phyloP scores from a whole-genome alignment of 179 eudicot species.

The Pouteria campechiana region DNA sequence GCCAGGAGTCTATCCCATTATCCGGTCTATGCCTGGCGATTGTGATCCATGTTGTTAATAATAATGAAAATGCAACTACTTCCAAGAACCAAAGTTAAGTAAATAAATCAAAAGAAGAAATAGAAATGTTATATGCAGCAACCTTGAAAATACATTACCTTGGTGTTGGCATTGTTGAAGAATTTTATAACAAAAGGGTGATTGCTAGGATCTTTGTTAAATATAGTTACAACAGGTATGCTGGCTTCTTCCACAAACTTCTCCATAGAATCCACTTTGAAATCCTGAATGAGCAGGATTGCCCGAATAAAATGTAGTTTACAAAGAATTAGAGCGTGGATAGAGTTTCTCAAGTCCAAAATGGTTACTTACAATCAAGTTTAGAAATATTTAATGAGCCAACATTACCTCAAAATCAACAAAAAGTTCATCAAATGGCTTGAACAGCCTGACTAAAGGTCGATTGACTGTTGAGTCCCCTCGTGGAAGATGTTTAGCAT shows the following conservation, averaged over 20 bases:
- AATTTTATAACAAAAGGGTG: constrained; percentile 84
- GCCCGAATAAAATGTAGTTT: background rate
- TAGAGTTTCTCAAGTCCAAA: too few relatives aligned
- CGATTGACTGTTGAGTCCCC: constrained; percentile 60
- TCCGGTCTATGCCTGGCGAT: too few relatives aligned
- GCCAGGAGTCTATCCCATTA: too few relatives aligned
- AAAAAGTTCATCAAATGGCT: constrained; percentile 91
- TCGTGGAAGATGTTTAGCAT: constrained; percentile 71
- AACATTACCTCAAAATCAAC: constrained; percentile 58
- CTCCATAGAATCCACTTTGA: constrained; percentile 50
- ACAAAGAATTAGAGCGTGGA: background rate
- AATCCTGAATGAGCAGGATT: constrained; percentile 43
- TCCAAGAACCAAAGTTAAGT: too few relatives aligned
- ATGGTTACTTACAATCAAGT: too few relatives aligned
- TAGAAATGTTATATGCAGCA: too few relatives aligned
- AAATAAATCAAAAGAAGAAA: too few relatives aligned
- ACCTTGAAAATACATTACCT: too few relatives aligned
- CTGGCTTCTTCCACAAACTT: constrained; percentile 72
- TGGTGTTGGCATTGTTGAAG: constrained; percentile 61
- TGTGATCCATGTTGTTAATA: too few relatives aligned
- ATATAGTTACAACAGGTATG: constrained; percentile 64
- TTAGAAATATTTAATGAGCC: background rate
- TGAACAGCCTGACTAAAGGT: constrained; percentile 66
- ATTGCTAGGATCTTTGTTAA: constrained; percentile 71
- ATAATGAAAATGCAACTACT: too few relatives aligned